Base-by-base conservation (phyloP, 805 yeast genomes). In the Metschnikowia bowlesiae region DNA sequence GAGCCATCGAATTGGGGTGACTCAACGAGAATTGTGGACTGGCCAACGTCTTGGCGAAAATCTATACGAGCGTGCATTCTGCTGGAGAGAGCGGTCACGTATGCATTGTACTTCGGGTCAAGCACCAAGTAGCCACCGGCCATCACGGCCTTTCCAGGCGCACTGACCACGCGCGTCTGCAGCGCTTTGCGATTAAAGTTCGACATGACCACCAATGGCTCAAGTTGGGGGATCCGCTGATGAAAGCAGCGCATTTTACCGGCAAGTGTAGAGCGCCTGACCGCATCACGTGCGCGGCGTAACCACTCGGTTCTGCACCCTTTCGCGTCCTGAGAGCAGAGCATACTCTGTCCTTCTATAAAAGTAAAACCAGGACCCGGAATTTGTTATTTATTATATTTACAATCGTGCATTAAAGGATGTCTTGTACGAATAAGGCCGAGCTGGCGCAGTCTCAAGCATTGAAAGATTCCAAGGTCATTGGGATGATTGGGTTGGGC, bases 71-170 rank as follows among this genome's bases (percentile, higher is more conserved):
- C 89, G 64, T 91, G 91, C 88, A 94, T 92, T 54, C 98, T 76
- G 5, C 96, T 81, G 1, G 96, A 86, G 14, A 94, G 76, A 0
- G 96, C 98, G 10, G 92, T 83, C 3, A 88, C 96, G 63, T 84
- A 87, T 0, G 96, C 82, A 42, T 75, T 69, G 69, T 86, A 91
- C 35, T 66, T 67, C 0, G 91, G 91, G 51, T 87, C 94, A 18
- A 94, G 71, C 0, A 94, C 98, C 33, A 94, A 75, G 64, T 94
- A 94, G 0, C 99, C 99, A 16, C 99, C 99, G 0, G 94, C 97
- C 10, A 94, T 60, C 29, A 94, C 73, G 1, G 97, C 98, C 66
- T 94, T 94, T 0, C 98, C 97, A 0, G 99, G 97, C 0, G 98
- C 95, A 62, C 96, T 87, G 63, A 82, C 92, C 8, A 84, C 88